Evolutionary conservation across 441 rosid species (phyloP).

Genomic region (Erysimum pusillum): DNA sequence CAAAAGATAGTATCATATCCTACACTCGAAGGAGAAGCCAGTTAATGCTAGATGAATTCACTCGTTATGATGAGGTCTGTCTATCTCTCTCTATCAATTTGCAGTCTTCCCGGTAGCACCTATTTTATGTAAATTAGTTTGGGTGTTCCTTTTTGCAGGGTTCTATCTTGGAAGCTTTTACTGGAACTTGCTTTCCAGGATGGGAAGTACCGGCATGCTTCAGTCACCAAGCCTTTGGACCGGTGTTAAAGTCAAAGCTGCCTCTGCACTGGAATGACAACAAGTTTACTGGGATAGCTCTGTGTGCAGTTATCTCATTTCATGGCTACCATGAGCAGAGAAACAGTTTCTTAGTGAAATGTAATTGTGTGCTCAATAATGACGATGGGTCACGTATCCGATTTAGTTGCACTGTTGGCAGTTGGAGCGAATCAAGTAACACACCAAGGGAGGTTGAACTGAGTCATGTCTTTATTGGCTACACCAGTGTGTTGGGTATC

Average conservation of each 20-base stretch:
- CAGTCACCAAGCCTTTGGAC: background rate
- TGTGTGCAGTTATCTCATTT: constrained; percentile 13
- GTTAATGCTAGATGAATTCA: background rate
- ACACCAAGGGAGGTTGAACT: background rate
- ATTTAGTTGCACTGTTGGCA: background rate
- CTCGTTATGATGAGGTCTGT: background rate
- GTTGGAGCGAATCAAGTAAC: background rate
- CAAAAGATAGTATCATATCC: constrained; percentile 8
- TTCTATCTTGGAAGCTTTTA: background rate
- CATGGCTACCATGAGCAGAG: background rate
- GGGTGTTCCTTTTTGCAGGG: background rate
- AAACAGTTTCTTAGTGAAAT: background rate
- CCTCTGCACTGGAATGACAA: constrained; percentile 10
- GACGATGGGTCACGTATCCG: background rate
- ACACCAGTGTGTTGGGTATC: background rate
- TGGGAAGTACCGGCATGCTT: background rate
- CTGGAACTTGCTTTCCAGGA: constrained; percentile 4
- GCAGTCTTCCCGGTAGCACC: background rate
- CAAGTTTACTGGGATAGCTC: constrained; percentile 4
- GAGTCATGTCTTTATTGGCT: constrained; percentile 26
- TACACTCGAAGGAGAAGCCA: background rate
- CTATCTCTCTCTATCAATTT: background rate
- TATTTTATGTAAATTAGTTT: too few species aligned
- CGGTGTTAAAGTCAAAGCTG: constrained; percentile 15
- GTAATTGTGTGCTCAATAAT: background rate